Base-by-base conservation (phyloP, 2,329 filamentous ascomycete genomes). In the Ophiostoma novo-ulmi region DNA sequence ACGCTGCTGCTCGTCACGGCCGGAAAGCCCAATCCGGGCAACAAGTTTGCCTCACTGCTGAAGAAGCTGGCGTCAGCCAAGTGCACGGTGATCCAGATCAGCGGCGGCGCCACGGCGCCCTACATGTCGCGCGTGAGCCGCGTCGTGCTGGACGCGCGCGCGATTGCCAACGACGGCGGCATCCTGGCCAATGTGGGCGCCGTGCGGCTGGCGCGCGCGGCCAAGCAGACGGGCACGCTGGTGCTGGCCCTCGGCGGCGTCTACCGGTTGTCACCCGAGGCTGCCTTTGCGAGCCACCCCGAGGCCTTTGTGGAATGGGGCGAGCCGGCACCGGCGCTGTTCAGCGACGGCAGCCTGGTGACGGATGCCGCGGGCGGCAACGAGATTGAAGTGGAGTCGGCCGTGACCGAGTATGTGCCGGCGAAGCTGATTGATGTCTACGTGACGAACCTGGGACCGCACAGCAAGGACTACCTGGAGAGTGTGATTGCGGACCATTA, bases 121-220 rank as follows among this genome's bases (percentile, higher is more conserved):
- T 91, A 98, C 76, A 98, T 99, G 92, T 91, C 94, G 10, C 89
- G 91, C 72, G 92, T 97, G 75, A 96, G 94, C 84, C 97, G 97
- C 82, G 94, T 99, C 73, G 91, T 99, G 67, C 84, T 99, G 7
- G 90, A 91, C 14, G 94, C 94, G 6, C 91, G 94, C 77, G 90
- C 91, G 3, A 92, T 99, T 38, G 88, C 96, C 65, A 92, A 92
- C 68, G 95, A 97, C 76, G 95, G 95, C 69, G 91, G 91, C 7
- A 87, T 97, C 36, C 85, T 98, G 38, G 91, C 93, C 22, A 90
- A 93, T 58, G 89, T 91, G 5, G 95, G 95, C n/a, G 91, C 92
- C 11, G 88, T 88, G 26, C 88, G 91, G 58, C 91, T 98, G 74
- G 93, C 94, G 5, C 89, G 90, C 73, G 93, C 94, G 8, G 95